These are phyloP conservation scores for Prunus dulcis DNA, from an alignment of 306 rosid genomes.

Conservation along the genomic window DNA sequence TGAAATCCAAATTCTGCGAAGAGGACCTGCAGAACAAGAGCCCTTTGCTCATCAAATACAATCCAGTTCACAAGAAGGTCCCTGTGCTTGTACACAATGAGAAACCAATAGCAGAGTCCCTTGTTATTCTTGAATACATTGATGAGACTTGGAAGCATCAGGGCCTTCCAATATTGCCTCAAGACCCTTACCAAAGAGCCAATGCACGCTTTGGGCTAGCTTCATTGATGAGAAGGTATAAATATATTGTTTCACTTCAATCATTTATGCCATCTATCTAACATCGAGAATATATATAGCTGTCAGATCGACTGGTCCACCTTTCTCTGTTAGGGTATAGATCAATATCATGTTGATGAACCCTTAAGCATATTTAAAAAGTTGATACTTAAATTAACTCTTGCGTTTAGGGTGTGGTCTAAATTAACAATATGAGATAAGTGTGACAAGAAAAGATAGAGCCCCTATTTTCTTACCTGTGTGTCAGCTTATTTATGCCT, in stretches of 20 bases:
- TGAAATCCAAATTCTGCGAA: slow-evolving; percentile 32
- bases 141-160: slow-evolving; percentile 41
- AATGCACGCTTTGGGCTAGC: slow-evolving; percentile 63
- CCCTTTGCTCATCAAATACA: slow-evolving; percentile 43
- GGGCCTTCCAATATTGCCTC: slow-evolving; percentile 37
- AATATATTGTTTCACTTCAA: background rate
- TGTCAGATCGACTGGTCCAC: too few species aligned
- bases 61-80: slow-evolving; percentile 55
- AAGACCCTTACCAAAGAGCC: slow-evolving; percentile 46
- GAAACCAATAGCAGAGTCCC: slow-evolving; percentile 54
- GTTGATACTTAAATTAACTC: too few species aligned
- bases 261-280: background rate
- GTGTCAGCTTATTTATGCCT: too few species aligned
- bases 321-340: too few species aligned
- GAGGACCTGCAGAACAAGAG: slow-evolving; percentile 43
- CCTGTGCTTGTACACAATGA: slow-evolving; percentile 58
- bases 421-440: background rate
- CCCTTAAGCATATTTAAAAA: too few species aligned
- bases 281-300: background rate
- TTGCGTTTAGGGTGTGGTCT: too few species aligned
- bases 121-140: slow-evolving; percentile 48
- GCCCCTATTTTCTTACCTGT: too few species aligned
- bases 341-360: too few species aligned
- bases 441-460: background rate
- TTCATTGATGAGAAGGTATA: slow-evolving; percentile 60